Conservation (phyloP, 2,329 filamentous ascomycete species). For the Venturia aucupariae region DNA sequence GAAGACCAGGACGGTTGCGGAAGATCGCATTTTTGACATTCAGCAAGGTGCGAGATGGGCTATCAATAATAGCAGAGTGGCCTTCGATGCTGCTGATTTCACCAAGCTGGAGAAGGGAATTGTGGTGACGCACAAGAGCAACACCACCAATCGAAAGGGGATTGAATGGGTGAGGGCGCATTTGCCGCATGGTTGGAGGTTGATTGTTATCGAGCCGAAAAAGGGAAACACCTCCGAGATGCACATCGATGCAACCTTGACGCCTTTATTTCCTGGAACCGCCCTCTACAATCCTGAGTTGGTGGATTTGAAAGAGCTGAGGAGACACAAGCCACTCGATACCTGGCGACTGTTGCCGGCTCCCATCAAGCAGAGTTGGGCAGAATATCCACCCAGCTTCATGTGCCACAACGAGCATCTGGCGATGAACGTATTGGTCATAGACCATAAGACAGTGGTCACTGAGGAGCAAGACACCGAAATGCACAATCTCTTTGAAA, state of each 20-base stretch:
- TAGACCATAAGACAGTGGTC: not conserved
- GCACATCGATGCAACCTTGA: not conserved
- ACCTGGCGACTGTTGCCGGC: not conserved
- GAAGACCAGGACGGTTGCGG: not conserved
- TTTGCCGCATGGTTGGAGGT: not conserved
- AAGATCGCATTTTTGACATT: not conserved
- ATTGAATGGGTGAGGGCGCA: not conserved
- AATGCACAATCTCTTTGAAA: not conserved
- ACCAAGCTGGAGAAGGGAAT: not conserved
- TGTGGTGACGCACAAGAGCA: slow-evolving; percentile 1
- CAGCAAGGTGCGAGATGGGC: not conserved
- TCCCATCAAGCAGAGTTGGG: not conserved
- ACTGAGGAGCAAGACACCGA: not conserved
- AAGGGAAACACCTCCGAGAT: not conserved
- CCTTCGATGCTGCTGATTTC: not conserved
- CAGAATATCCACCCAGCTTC: not conserved
- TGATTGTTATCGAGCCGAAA: not conserved
- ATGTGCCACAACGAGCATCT: slow-evolving; percentile 6
- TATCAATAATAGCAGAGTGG: slow-evolving; percentile 1
- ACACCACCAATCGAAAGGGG: not conserved
- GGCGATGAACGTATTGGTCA: not conserved
- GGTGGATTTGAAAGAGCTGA: not conserved
- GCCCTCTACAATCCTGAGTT: slow-evolving; percentile 1
- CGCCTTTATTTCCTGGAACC: not conserved
- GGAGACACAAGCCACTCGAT: not conserved